These are phyloP conservation scores for Blepharisma undulans DNA, from an alignment of 169 alveolate genomes.

Conservation along the genomic window DNA sequence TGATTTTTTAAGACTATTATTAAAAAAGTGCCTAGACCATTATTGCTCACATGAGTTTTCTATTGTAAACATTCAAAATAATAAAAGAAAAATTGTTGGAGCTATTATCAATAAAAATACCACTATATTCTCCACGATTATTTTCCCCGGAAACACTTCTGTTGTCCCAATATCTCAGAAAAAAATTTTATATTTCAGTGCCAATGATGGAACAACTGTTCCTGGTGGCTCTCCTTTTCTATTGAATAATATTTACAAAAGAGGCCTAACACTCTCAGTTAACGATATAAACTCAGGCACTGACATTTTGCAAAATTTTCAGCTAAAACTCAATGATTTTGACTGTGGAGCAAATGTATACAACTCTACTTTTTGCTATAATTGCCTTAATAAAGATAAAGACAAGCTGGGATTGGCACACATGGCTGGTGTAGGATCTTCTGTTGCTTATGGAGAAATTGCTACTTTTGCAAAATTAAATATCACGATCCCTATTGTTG, in stretches of 20 bases:
- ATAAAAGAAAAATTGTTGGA: slow-evolving; percentile 7
- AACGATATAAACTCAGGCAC: not conserved
- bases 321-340: not conserved
- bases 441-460: not conserved
- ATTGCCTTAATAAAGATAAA: not conserved
- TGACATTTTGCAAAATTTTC: not conserved
- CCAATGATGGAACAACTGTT: not conserved
- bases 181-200: not conserved
- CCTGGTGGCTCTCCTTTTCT: not conserved
- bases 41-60: not conserved
- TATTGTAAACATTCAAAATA: not conserved
- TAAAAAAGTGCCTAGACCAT: too few relatives aligned
- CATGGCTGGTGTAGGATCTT: not conserved
- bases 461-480: not conserved
- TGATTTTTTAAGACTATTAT: too few relatives aligned
- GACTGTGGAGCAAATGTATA: slow-evolving; percentile 24
- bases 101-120: not conserved
- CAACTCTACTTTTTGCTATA: not conserved
- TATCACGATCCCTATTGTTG: not conserved
- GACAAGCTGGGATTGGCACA: not conserved
- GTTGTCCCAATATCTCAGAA: not conserved
- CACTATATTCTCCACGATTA: not conserved
- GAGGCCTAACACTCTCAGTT: not conserved
- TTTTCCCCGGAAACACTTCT: not conserved
- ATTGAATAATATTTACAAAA: too few relatives aligned